Evolutionary conservation across 1,139 yeast species (phyloP), one percentile per base, ranked within the genome.

Genomic region (Geotrichum citri-aurantii): DNA sequence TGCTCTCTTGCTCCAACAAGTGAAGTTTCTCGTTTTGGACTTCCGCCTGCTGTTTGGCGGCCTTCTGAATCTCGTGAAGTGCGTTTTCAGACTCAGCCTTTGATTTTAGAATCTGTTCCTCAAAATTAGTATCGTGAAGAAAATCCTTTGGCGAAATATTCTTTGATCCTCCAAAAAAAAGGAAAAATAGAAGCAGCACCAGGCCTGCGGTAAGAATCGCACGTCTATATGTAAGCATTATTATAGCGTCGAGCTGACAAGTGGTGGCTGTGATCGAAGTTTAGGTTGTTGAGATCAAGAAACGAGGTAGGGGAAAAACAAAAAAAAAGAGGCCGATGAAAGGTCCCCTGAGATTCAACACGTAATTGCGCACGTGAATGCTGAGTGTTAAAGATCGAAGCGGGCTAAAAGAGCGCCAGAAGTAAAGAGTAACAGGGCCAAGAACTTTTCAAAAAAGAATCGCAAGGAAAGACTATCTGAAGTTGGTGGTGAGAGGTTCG

Each of bases 1-100:
- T 71, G 55, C 84, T 75, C 62, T 82, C 84, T 31, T 73, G 74
- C 60, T 82, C 86, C 52, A 84, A 72, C 58, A 75, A 72, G 24
- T 69, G 68, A 31, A 82, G 73, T 64, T 81, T 79, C 37, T 73
- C 74, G 29, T 81, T 83, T 64, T 83, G 49, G 3, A 19, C 27
- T 1, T 47, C 53, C 3, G 52, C 47, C 24, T 33, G 46, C 60
- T 79, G 79, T 52, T 73, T 71, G 54, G 77, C 67, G 52, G 80
- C 77, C 48, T 75, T 75, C 64, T 81, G 84, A 50, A 83, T 72
- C 62, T 80, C 81, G 42, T 72, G 69, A 17, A 82, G 69, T 19
- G 81, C 73, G 56, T 77, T 80, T 47, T 78, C 80, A 50, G 75
- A 64, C 66, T 74, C 66, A 71, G 77, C 65, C 61, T 78, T 67